A percentile compares a stretch with the other conserved stretches of the same genome.
These are phyloP conservation scores for Pleoardoris graminearum DNA, from an alignment of 2,329 filamentous ascomycete species.

Conservation along the genomic window DNA sequence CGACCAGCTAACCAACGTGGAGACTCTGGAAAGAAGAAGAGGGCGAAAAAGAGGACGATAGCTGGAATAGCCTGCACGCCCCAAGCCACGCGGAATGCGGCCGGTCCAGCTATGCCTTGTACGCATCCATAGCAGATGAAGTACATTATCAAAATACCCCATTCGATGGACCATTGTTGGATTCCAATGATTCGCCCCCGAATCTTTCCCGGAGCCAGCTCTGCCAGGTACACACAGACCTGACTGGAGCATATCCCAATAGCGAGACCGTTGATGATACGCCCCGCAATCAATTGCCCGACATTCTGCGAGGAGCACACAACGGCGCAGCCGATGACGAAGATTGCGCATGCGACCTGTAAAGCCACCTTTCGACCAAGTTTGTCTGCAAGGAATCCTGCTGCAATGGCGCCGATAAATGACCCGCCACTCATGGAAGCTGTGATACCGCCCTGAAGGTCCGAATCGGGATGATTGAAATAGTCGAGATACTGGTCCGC, in stretches of 20 bases:
- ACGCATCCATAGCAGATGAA: constrained; percentile 53
- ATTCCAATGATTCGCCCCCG: constrained; percentile 51
- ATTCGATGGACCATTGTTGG: constrained; percentile 50
- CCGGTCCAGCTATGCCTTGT: not conserved
- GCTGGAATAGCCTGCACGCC: constrained; percentile 52
- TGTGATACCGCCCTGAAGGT: constrained; percentile 55
- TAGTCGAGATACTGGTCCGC: constrained; percentile 51
- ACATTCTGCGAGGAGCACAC: constrained; percentile 46
- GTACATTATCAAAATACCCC: constrained; percentile 39
- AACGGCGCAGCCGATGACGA: constrained; percentile 48
- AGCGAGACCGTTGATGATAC: constrained; percentile 51
- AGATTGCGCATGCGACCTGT: constrained; percentile 54
- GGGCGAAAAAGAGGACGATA: constrained; percentile 49
- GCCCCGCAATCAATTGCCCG: constrained; percentile 50
- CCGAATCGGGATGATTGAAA: constrained; percentile 55
- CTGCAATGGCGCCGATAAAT: constrained; percentile 52
- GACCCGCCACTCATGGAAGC: constrained; percentile 56
- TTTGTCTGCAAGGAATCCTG: constrained; percentile 56
- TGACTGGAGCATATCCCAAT: constrained; percentile 52
- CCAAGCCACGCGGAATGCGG: constrained; percentile 51
- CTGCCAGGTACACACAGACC: constrained; percentile 52
- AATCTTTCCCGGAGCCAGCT: constrained; percentile 49
- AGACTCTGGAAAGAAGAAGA: constrained; percentile 53
- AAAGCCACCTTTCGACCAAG: constrained; percentile 53
- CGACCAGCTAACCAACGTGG: constrained; percentile 56